These are phyloP conservation scores for Aspergillus amoenus DNA, from an alignment of 2,329 filamentous ascomycete species.

Conservation along the genomic window DNA sequence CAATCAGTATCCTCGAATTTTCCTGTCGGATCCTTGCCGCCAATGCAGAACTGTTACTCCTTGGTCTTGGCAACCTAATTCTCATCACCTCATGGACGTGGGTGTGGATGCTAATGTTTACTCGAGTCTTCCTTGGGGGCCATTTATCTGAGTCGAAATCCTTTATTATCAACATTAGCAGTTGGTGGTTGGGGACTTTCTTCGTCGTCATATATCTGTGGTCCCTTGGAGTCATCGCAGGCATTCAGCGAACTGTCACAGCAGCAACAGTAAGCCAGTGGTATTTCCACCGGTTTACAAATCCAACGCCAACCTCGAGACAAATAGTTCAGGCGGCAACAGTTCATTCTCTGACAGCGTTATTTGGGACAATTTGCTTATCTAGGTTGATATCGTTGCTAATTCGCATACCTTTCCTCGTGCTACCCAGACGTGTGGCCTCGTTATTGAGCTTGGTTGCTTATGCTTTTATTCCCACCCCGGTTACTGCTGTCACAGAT, in stretches of 20 bases:
- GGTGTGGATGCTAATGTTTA: conserved; percentile 97
- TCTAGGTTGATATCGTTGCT: conserved; percentile 78
- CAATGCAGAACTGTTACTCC: conserved; percentile 75
- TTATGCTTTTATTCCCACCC: conserved; percentile 79
- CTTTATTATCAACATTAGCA: conserved; percentile 83
- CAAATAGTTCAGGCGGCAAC: conserved; percentile 83
- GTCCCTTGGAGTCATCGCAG: conserved; percentile 84
- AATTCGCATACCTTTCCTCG: conserved; percentile 78
- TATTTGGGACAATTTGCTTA: conserved; percentile 89
- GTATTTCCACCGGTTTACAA: conserved; percentile 93
- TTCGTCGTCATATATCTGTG: conserved; percentile 95
- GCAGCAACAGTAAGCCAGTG: conserved; percentile 96
- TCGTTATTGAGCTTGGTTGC: conserved; percentile 68
- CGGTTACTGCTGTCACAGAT: conserved; percentile 82
- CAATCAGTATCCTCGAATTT: conserved; percentile 88
- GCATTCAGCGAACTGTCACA: conserved; percentile 85
- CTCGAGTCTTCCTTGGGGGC: conserved; percentile 89
- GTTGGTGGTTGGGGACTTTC: conserved; percentile 91
- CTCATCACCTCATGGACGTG: conserved; percentile 87
- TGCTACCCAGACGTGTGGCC: conserved; percentile 75
- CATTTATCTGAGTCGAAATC: conserved; percentile 63
- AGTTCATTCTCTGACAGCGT: conserved; percentile 75
- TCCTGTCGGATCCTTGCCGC: conserved; percentile 82
- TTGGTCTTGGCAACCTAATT: conserved; percentile 77
- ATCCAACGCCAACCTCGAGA: conserved; percentile 72